These are phyloP conservation scores for Begonia loranthoides DNA, from an alignment of 306 rosid species.

Conservation along the genomic window DNA sequence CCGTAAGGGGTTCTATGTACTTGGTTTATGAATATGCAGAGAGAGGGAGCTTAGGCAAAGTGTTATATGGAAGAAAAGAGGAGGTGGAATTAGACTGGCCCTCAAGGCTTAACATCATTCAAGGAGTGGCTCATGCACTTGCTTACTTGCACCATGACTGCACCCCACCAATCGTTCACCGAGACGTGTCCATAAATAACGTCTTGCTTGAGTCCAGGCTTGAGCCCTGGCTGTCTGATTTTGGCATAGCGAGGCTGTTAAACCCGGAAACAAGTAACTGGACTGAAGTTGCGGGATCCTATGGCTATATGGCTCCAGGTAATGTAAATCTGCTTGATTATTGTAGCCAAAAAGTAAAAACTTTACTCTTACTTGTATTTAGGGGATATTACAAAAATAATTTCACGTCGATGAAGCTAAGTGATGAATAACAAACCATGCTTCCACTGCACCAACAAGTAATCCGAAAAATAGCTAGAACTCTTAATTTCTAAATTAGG, in stretches of 20 bases:
- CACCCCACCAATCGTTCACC: too few species aligned
- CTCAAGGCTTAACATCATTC: background rate
- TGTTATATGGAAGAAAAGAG: background rate
- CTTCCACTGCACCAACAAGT: too few species aligned
- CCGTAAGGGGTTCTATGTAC: background rate
- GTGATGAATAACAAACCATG: too few species aligned
- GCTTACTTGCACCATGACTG: constrained; percentile 1
- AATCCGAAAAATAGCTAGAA: too few species aligned
- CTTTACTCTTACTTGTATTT: too few species aligned
- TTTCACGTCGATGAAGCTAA: too few species aligned
- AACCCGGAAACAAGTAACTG: background rate
- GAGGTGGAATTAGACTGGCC: background rate
- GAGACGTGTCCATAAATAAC: background rate
- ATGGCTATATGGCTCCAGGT: constrained; percentile 2
- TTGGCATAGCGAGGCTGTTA: background rate
- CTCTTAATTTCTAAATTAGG: too few species aligned
- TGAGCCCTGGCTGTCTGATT: background rate
- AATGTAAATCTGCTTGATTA: too few species aligned
- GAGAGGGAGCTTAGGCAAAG: background rate
- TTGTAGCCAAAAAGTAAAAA: too few species aligned
- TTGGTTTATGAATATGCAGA: background rate
- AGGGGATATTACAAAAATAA: too few species aligned
- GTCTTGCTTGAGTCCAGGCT: background rate
- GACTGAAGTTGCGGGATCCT: background rate
- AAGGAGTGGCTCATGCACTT: background rate